These are phyloP conservation scores for Jaltomata sinuosa DNA, from an alignment of 257 asterid genomes.

Conservation along the genomic window DNA sequence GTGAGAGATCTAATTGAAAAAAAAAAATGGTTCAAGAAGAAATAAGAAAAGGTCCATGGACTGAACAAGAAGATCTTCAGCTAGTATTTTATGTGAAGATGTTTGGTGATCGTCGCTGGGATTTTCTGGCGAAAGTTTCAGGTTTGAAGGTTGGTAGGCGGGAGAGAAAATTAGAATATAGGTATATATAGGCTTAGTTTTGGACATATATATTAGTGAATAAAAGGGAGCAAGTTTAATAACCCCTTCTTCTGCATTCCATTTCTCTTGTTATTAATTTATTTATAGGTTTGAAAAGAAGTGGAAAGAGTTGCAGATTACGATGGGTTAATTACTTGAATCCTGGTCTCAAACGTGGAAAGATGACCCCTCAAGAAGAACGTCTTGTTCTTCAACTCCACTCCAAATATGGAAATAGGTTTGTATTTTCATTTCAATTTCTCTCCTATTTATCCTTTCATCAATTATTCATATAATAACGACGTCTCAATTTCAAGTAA, in stretches of 20 bases:
- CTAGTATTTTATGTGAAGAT: slow-evolving; percentile 72
- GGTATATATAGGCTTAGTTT: slow-evolving; percentile 66
- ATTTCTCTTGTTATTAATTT: not conserved
- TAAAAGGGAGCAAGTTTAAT: not conserved
- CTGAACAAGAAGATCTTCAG: slow-evolving; percentile 80
- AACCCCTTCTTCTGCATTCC: not conserved
- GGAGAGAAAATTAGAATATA: slow-evolving; percentile 51
- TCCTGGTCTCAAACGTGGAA: slow-evolving; percentile 77
- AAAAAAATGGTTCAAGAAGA: slow-evolving; percentile 27
- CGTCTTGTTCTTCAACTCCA: slow-evolving; percentile 72
- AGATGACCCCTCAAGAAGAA: slow-evolving; percentile 78
- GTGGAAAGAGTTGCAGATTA: slow-evolving; percentile 90
- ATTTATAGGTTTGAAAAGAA: slow-evolving; percentile 65
- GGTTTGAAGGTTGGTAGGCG: slow-evolving; percentile 95
- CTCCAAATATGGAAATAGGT: slow-evolving; percentile 91
- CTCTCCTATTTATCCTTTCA: not conserved
- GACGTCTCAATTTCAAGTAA: no score
- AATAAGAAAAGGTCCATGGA: slow-evolving; percentile 83
- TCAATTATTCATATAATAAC: not conserved
- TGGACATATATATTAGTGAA: slow-evolving; percentile 13
- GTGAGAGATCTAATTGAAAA: not conserved
- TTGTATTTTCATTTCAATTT: not conserved
- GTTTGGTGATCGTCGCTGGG: slow-evolving; percentile 94
- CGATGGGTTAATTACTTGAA: slow-evolving; percentile 93
- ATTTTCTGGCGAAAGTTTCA: slow-evolving; percentile 93